Conservation (phyloP, 768 basidiomycete species). For the Suillus cothurnatus region DNA sequence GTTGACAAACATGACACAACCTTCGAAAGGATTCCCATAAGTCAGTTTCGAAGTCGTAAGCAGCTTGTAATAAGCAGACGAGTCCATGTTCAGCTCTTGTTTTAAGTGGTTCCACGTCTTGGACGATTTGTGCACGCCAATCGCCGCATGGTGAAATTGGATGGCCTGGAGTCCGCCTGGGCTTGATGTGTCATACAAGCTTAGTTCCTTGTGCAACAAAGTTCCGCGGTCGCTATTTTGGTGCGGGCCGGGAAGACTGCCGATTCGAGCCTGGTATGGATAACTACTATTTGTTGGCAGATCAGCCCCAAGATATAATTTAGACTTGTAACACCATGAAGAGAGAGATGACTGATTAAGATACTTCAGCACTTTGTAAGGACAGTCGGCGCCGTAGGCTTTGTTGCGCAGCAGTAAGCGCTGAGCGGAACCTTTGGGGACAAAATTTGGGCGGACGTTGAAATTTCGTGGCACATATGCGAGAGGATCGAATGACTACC, state of each 20-base stretch:
- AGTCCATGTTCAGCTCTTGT: neutral
- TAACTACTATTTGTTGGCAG: neutral
- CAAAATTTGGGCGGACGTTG: slow-evolving; percentile 32
- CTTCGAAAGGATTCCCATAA: neutral
- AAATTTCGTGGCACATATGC: slow-evolving; percentile 19
- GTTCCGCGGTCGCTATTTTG: slow-evolving; percentile 7
- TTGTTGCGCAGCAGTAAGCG: neutral
- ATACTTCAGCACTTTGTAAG: neutral
- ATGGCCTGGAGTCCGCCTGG: neutral
- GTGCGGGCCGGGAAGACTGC: neutral
- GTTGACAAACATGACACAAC: neutral
- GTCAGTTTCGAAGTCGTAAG: no score
- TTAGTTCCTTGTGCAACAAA: neutral
- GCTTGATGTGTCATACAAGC: neutral
- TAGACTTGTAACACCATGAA: neutral
- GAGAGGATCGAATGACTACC: slow-evolving; percentile 3
- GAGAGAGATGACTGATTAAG: neutral
- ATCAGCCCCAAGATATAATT: neutral
- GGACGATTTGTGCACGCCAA: neutral
- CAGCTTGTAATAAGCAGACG: neutral
- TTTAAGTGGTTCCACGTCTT: neutral
- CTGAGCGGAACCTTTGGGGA: slow-evolving; percentile 4
- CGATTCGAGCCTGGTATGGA: neutral
- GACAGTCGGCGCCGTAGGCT: neutral
- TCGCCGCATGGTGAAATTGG: neutral